These are phyloP conservation scores for Eruca vesicaria DNA, from an alignment of 441 rosid species.

Conservation along the genomic window DNA sequence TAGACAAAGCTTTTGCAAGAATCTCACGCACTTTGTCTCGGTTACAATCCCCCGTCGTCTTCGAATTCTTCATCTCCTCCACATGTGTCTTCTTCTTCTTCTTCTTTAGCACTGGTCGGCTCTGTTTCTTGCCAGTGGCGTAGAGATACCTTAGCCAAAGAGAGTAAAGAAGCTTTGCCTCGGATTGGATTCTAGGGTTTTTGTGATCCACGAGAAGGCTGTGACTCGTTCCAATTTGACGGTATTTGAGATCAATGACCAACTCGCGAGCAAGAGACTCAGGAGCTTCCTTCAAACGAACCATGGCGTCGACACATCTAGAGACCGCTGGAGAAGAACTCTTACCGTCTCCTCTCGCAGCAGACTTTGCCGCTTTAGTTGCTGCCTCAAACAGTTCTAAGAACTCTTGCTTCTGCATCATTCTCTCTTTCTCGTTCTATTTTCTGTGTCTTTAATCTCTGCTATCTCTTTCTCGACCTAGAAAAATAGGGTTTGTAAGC, in stretches of 20 bases:
- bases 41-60: too few relatives aligned
- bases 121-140: too few relatives aligned
- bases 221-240: neutral
- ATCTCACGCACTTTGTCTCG: slow-evolving; percentile 25
- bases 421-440: too few relatives aligned
- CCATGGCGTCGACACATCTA: slow-evolving; percentile 8
- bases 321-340: slow-evolving; percentile 2
- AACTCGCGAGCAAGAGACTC: slow-evolving; percentile 5
- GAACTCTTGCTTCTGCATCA: slow-evolving; percentile 22
- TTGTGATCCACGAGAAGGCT: neutral
- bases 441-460: neutral
- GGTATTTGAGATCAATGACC: neutral
- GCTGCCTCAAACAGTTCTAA: slow-evolving; percentile 6
- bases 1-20: slow-evolving; percentile 1
- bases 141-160: too few relatives aligned
- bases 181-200: too few relatives aligned
- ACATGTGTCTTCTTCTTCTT: too few relatives aligned
- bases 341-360: neutral
- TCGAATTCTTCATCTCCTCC: too few relatives aligned
- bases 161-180: too few relatives aligned
- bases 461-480: neutral
- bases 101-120: too few relatives aligned
- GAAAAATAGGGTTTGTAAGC: neutral
- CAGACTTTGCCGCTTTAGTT: slow-evolving; percentile 10
- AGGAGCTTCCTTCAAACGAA: slow-evolving; percentile 3